These are phyloP conservation scores for Backusella sp. DNA, from an alignment of 192 early-diverging fungal genomes.

Conservation along the genomic window DNA sequence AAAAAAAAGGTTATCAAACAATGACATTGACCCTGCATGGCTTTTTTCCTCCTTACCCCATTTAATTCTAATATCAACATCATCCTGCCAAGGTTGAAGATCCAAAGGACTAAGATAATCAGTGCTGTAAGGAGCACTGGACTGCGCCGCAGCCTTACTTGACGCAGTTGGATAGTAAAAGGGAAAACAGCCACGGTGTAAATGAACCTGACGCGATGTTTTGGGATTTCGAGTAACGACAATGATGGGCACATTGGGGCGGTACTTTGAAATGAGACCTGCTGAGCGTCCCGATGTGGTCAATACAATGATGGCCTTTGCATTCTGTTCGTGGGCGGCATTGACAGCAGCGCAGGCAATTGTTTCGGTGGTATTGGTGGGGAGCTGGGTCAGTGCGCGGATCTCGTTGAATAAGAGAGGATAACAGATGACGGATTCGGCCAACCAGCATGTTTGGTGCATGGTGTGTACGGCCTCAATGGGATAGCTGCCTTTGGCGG, in stretches of 20 bases:
- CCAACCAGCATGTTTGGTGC: conserved; percentile 64
- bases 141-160: conserved; percentile 19
- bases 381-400: conserved; percentile 63
- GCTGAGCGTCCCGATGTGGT: conserved; percentile 86
- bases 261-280: conserved; percentile 82
- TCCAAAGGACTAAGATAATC: conserved; percentile 5
- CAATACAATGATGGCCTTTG: conserved; percentile 83
- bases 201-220: conserved; percentile 66
- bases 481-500: conserved; percentile 88
- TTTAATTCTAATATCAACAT: conserved; percentile 69
- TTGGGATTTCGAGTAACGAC: conserved; percentile 71
- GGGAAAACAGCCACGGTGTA: conserved; percentile 71
- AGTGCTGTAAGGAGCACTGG: conserved; percentile 16
- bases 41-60: conserved; percentile 64
- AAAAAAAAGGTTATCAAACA: not conserved
- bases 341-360: conserved; percentile 84
- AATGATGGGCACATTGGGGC: conserved; percentile 86
- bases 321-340: conserved; percentile 71
- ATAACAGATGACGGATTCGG: conserved; percentile 89
- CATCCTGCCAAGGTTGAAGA: conserved; percentile 49
- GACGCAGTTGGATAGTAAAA: conserved; percentile 49
- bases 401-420: conserved; percentile 85
- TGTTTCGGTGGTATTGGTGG: conserved; percentile 80
- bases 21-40: conserved; percentile 21
- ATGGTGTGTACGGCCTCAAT: conserved; percentile 80